Conservation (phyloP, 169 alveolate genomes). For the Cryptosporidium muris region DNA sequence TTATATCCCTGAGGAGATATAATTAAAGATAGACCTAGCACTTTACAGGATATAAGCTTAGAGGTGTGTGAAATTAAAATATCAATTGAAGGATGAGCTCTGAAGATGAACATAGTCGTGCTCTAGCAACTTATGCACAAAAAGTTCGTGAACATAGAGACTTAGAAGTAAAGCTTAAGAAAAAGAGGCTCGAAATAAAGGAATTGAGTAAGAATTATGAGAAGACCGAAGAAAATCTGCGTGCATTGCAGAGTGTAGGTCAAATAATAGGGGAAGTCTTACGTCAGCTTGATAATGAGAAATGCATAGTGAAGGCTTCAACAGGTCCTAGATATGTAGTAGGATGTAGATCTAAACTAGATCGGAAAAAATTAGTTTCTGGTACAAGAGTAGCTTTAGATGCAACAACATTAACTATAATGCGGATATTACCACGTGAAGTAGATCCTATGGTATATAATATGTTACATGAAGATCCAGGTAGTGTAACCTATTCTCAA, state of each 20-base stretch:
- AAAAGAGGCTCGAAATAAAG: constrained; percentile 81
- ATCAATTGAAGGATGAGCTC: constrained; percentile 3
- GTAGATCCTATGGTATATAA: constrained; percentile 98
- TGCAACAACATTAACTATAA: constrained; percentile 97
- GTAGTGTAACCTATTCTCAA: constrained; percentile 84
- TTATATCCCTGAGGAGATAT: too few relatives aligned
- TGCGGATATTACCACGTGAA: constrained; percentile 96
- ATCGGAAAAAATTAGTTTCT: constrained; percentile 87
- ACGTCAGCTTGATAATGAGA: constrained; percentile 92
- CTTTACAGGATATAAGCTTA: too few relatives aligned
- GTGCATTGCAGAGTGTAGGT: constrained; percentile 97
- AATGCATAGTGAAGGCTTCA: constrained; percentile 94
- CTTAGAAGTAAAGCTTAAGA: constrained; percentile 68
- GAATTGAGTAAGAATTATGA: constrained; percentile 85
- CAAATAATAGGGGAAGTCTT: constrained; percentile 97
- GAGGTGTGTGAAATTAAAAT: neutral
- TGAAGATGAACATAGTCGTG: constrained; percentile 45
- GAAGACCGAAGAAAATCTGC: constrained; percentile 94
- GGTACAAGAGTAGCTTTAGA: constrained; percentile 99
- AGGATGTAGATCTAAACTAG: constrained; percentile 93
- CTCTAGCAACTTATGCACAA: constrained; percentile 74
- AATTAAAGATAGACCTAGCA: too few relatives aligned
- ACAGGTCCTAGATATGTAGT: constrained; percentile 98
- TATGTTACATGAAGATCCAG: constrained; percentile 97
- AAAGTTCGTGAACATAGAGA: constrained; percentile 79